phyloP scores from a whole-genome alignment of 2,329 filamentous ascomycete species.

The Phyllosticta citrichinensis region DNA sequence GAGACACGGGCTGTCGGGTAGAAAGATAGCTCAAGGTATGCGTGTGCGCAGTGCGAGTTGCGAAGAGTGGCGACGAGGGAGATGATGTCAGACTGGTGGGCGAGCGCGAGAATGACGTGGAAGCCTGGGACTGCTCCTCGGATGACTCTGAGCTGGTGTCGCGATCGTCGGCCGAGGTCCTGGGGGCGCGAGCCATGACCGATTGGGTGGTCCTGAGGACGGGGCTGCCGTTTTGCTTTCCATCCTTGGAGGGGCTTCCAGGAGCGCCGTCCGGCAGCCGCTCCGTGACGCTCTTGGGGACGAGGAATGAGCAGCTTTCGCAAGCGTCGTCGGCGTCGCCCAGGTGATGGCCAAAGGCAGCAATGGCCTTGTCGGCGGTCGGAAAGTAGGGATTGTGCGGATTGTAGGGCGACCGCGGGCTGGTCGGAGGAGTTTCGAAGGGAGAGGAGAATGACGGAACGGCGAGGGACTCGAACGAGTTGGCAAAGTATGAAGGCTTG shows the following conservation, averaged over 20 bases:
- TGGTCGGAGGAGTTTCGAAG: constrained; percentile 32
- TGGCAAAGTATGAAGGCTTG: constrained; percentile 25
- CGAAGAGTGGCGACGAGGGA: constrained; percentile 34
- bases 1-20: constrained; percentile 45
- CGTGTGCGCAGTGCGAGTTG: constrained; percentile 35
- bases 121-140: constrained; percentile 28
- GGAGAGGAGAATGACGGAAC: constrained; percentile 25
- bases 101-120: constrained; percentile 21
- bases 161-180: constrained; percentile 14
- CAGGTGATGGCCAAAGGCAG: constrained; percentile 23
- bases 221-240: constrained; percentile 42
- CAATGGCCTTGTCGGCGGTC: constrained; percentile 17
- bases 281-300: constrained; percentile 45
- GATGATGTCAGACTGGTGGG: constrained; percentile 19
- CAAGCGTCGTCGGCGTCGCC: constrained; percentile 42
- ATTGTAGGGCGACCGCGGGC: constrained; percentile 26
- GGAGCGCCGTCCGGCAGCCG: constrained; percentile 44
- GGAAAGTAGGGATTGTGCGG: constrained; percentile 42
- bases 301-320: constrained; percentile 47
- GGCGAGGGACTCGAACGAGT: constrained; percentile 14
- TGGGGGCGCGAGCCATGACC: constrained; percentile 39
- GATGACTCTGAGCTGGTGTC: constrained; percentile 19
- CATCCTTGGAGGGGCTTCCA: constrained; percentile 39
- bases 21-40: constrained; percentile 50
- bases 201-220: constrained; percentile 46